These are phyloP conservation scores for Rhynchosporium secalis DNA, from an alignment of 2,329 filamentous ascomycete genomes.

Conservation along the genomic window DNA sequence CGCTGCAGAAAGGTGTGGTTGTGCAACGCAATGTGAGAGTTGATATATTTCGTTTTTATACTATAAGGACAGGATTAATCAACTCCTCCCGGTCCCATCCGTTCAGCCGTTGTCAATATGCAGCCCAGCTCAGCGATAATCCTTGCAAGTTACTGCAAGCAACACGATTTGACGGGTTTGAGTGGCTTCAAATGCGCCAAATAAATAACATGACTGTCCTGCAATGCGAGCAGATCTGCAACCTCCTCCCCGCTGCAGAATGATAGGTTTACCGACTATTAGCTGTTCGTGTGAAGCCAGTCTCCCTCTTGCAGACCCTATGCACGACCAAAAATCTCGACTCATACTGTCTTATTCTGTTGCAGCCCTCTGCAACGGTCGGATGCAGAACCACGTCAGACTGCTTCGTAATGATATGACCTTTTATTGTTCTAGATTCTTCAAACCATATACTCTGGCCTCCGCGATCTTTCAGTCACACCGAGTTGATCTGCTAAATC, in stretches of 20 bases:
- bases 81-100: not conserved
- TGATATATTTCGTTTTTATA: not conserved
- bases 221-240: constrained; percentile 11
- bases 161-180: not conserved
- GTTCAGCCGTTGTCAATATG: constrained; percentile 10
- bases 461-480: not conserved
- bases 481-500: not conserved
- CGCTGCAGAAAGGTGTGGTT: not conserved
- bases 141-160: constrained; percentile 9
- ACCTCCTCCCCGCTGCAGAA: not conserved
- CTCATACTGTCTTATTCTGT: not conserved
- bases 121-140: constrained; percentile 6
- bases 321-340: constrained; percentile 9
- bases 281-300: constrained; percentile 8
- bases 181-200: constrained; percentile 14
- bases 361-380: constrained; percentile 13
- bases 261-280: not conserved
- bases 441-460: not conserved
- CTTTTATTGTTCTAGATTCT: constrained; percentile 10
- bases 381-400: constrained; percentile 49
- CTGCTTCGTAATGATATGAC: constrained; percentile 14
- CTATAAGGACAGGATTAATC: not conserved
- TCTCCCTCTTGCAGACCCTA: not conserved
- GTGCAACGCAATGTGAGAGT: not conserved
- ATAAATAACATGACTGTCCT: constrained; percentile 11